Evolutionary conservation across 1,139 yeast genomes (phyloP).

Genomic region (Yamadazyma friedrichii): DNA sequence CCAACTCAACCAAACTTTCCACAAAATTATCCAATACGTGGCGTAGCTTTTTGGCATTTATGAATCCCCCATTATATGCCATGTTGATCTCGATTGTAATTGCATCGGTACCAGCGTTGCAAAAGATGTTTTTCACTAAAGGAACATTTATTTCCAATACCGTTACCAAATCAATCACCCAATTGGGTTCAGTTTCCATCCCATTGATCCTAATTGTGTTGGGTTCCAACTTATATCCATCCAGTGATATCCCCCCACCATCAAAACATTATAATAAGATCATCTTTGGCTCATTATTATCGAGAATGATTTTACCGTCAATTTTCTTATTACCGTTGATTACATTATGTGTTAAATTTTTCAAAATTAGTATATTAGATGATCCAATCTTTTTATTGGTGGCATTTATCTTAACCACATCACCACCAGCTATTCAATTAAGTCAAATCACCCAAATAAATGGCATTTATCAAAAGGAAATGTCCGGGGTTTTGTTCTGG

Average conservation of each 20-base stretch:
- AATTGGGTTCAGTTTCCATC: constrained; percentile 84
- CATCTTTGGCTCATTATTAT: constrained; percentile 64
- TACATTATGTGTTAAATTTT: constrained; percentile 62
- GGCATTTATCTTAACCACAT: constrained; percentile 68
- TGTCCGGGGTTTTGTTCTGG: constrained; percentile 87
- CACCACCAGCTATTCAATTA: constrained; percentile 85
- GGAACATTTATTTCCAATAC: constrained; percentile 68
- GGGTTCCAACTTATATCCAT: constrained; percentile 74
- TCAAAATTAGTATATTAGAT: constrained; percentile 68
- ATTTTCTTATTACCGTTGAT: constrained; percentile 65
- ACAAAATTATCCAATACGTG: neutral
- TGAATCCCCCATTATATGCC: constrained; percentile 96
- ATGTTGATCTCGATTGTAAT: constrained; percentile 82
- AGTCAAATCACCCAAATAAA: constrained; percentile 81
- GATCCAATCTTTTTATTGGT: constrained; percentile 83
- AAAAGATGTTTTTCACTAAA: constrained; percentile 59
- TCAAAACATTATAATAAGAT: constrained; percentile 58
- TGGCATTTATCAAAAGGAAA: constrained; percentile 73
- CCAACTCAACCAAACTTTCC: neutral
- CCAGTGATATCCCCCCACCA: constrained; percentile 62
- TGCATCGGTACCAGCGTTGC: constrained; percentile 75
- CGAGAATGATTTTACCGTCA: constrained; percentile 79
- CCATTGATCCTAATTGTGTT: constrained; percentile 76
- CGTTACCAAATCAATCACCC: constrained; percentile 69
- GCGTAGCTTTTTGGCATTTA: constrained; percentile 31